Evolutionary conservation across 1,284 basidiomycete genomes (phyloP).

Genomic region (Fereydounia khargensis): DNA sequence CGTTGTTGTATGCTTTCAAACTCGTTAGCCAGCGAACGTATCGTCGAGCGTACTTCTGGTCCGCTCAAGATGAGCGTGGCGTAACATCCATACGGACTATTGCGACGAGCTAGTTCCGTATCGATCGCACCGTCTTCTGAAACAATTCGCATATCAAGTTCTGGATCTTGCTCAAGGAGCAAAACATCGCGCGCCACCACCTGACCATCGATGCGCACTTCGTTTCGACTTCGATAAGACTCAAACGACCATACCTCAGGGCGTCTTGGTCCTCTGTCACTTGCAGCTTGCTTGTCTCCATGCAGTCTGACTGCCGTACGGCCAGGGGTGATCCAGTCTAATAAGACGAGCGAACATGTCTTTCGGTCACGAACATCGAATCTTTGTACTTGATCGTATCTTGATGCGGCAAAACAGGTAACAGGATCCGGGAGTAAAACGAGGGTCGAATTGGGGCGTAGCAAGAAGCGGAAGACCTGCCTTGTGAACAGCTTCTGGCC

Average conservation of each 20-base stretch:
- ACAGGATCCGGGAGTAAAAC: slow-evolving; percentile 51
- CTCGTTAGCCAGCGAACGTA: slow-evolving; percentile 61
- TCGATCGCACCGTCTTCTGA: neutral
- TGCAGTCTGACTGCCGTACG: slow-evolving; percentile 11
- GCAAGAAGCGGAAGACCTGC: slow-evolving; percentile 28
- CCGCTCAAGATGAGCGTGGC: slow-evolving; percentile 76
- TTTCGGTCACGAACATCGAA: slow-evolving; percentile 38
- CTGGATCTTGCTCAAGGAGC: slow-evolving; percentile 66
- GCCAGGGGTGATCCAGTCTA: slow-evolving; percentile 56
- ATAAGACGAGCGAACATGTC: slow-evolving; percentile 37
- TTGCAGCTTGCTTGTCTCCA: neutral
- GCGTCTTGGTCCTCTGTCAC: neutral
- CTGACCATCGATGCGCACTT: slow-evolving; percentile 69
- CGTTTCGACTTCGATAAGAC: slow-evolving; percentile 79
- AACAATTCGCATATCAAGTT: neutral
- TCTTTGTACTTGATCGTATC: slow-evolving; percentile 47
- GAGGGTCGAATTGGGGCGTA: slow-evolving; percentile 37
- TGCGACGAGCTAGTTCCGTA: slow-evolving; percentile 63
- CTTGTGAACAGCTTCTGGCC: slow-evolving; percentile 8
- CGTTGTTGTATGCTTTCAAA: slow-evolving; percentile 66
- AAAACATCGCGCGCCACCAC: slow-evolving; percentile 73
- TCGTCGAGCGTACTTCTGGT: slow-evolving; percentile 62
- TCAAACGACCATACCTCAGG: slow-evolving; percentile 88
- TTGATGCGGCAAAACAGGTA: slow-evolving; percentile 43
- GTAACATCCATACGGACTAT: slow-evolving; percentile 78